Conservation (phyloP, 2,329 filamentous ascomycete species). For the Aspergillus calidoustus region DNA sequence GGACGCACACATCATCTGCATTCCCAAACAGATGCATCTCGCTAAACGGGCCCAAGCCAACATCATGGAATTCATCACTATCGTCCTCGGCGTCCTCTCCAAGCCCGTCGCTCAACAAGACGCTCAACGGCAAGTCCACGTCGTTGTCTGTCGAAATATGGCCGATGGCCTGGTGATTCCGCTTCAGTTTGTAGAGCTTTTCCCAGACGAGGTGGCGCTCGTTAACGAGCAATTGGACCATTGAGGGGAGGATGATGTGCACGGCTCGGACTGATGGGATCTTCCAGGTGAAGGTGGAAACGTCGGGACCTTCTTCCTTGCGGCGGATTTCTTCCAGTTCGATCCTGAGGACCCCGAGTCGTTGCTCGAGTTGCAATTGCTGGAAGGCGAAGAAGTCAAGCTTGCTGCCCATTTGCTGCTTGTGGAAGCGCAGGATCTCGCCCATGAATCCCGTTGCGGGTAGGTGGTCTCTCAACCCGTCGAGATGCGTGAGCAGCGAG, state of each 20-base stretch:
- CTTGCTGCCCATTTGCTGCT: not conserved
- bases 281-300: constrained; percentile 6
- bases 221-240: not conserved
- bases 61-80: not conserved
- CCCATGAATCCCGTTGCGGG: not conserved
- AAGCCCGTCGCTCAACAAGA: not conserved
- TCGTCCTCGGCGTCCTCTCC: not conserved
- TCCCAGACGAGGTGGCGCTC: constrained; percentile 2
- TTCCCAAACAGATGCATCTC: not conserved
- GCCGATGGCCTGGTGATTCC: not conserved
- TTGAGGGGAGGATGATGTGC: constrained; percentile 2
- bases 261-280: not conserved
- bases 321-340: not conserved
- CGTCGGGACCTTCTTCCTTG: not conserved
- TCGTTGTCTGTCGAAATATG: not conserved
- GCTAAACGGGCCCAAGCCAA: not conserved
- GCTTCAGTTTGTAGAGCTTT: not conserved
- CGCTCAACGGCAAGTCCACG: not conserved
- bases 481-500: not conserved
- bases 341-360: not conserved
- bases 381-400: not conserved
- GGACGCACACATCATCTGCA: not conserved
- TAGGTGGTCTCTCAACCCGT: not conserved
- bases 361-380: not conserved
- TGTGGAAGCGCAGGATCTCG: constrained; percentile 1